Evolutionary conservation across 2,329 filamentous ascomycete genomes (phyloP), one percentile per base, ranked within the genome.

Genomic region (Akanthomyces dipterigenus): DNA sequence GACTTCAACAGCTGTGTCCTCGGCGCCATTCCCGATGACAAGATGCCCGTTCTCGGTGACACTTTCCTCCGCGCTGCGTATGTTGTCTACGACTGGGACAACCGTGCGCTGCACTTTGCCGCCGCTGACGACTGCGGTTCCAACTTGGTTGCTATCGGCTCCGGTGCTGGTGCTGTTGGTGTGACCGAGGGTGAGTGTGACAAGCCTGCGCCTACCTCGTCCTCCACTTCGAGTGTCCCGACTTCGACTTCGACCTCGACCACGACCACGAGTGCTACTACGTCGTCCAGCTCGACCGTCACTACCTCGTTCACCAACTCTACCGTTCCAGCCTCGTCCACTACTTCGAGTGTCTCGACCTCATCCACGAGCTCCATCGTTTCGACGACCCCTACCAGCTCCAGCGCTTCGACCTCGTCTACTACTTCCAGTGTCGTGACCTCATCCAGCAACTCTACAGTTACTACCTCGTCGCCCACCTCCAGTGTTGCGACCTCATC

Each of bases 51-150:
- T 3, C 72, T 80, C 2, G 77, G 77, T 18, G 76, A 78, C 55
- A 77, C 76, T 6, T 79, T 80, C 67, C 70, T 80, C 34, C 72
- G 77, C 11, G 72, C 76, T 24, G 75, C 76, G 6, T 80, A 79
- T 31, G 75, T 77, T 20, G 76, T 79, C 28, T 78, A 72, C 60
- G 76, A 78, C 64, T 71, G 69, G 71, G 74, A 76, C 54, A 77
- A 78, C 67, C 67, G 68, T 26, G 69, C 73, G 28, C 66, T 77
- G 46, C 71, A 75, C 63, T 49, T 78, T 8, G 76, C 71, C 6
- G 71, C 73, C 56, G 73, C 71, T 22, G 70, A 69, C 46, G 71
- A 77, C 55, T 78, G 75, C 63, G 76, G 75, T 28, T 68, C 72
- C 24, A 69, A 73, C 26, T 67, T 77, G 8, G 65, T 76, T 14